phyloP scores from a whole-genome alignment of 148 eudicot genomes.

The Pouteria glomerata region DNA sequence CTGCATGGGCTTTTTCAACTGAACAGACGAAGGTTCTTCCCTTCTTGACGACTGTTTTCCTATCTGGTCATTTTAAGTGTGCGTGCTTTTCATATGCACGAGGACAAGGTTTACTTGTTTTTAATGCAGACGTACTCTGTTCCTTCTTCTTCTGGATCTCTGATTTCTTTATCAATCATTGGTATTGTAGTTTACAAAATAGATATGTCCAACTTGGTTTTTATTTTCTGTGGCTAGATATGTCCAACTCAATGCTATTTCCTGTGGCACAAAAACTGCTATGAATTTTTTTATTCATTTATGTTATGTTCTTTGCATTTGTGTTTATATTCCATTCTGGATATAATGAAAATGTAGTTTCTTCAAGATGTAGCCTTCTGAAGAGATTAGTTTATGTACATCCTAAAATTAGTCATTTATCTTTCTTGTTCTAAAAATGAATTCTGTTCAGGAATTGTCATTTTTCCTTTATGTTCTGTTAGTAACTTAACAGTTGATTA shows the following conservation, averaged over 20 bases:
- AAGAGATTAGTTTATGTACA: background rate
- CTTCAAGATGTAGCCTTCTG: background rate
- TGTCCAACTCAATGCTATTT: slow-evolving; percentile 32
- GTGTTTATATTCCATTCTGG: background rate
- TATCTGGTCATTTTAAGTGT: slow-evolving; percentile 6
- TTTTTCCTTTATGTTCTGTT: background rate
- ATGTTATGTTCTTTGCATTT: background rate
- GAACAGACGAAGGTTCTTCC: slow-evolving; percentile 79
- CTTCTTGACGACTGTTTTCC: background rate
- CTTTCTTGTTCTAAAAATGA: background rate
- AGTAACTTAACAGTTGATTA: background rate
- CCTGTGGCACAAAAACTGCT: background rate
- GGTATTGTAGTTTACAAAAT: background rate
- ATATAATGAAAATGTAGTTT: background rate
- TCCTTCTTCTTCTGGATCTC: background rate
- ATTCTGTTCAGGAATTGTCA: background rate
- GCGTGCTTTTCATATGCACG: background rate
- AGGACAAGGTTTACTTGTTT: slow-evolving; percentile 1
- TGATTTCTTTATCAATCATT: slow-evolving; percentile 7
- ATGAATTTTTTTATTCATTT: background rate
- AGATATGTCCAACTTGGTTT: slow-evolving; percentile 42
- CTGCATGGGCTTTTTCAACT: slow-evolving; percentile 60
- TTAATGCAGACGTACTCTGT: background rate
- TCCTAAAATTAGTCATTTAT: background rate
- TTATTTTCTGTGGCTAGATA: slow-evolving; percentile 21